Base-by-base conservation (phyloP, 805 yeast species). In the Saccharomyces kudriavzevii region DNA sequence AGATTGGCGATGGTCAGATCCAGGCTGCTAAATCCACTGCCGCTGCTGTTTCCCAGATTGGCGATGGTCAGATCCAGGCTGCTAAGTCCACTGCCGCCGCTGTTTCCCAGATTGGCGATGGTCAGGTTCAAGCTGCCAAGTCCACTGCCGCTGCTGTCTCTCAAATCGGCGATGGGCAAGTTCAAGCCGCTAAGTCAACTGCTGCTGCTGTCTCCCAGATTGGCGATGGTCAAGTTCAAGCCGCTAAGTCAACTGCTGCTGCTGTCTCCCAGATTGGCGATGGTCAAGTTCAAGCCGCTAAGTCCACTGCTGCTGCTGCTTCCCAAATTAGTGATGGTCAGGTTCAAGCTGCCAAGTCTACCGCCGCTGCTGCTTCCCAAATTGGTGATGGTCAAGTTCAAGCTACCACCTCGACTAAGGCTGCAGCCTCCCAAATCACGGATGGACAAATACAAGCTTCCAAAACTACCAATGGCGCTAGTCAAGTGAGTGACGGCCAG, bases 321-420 rank as follows among this genome's bases (percentile, higher is more conserved):
- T 71, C 77, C 54, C 81, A 77, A 61, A 71, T 75, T 54, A 62
- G 65, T 52, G 80, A 76, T 55, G 79, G 79, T 56, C 77, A 74
- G 62, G 67, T 69, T 46, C 74, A 74, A 63, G 75, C 75, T 53
- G 70, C 77, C 45, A 67, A 78, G 43, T 60, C 70, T 31, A 57
- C 74, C 43, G 59, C 77, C 53, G 71, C 68, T 59, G 54, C 66
- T 54, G 71, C 75, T 54, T 28, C 51, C 28, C 70, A 70, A 60
- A 62, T 63, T 30, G 54, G 71, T 9, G 61, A 74, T 56, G 82
- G 82, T 59, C 82, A 79, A 67, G 71, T 77, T 60, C 79, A 77
- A 64, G 70, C 76, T 47, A 72, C 76, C 11, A 28, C 53, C 60
- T 31, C 73, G 29, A 57, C 71, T 51, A 47, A 48, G 26, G 49